These are phyloP conservation scores for Saturnispora kantuleensis DNA, from an alignment of 805 yeast genomes.

Conservation along the genomic window DNA sequence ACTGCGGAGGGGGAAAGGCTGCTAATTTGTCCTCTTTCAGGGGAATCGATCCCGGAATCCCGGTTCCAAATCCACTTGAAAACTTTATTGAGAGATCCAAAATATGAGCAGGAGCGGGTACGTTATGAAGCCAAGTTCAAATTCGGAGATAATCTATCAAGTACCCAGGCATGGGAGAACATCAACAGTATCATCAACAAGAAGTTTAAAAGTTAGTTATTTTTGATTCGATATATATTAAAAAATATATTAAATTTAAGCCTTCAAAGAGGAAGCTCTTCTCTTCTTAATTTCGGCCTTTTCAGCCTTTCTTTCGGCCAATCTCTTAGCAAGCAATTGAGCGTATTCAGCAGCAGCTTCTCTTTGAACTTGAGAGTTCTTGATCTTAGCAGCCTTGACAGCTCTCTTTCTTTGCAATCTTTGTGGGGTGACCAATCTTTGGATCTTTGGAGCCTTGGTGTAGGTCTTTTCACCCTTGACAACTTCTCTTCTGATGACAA, in stretches of 20 bases:
- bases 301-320: conserved; percentile 96
- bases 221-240: conserved; percentile 2
- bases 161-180: conserved; percentile 51
- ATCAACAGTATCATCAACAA: conserved; percentile 33
- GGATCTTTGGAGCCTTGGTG: conserved; percentile 99
- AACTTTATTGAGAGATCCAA: conserved; percentile 65
- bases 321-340: conserved; percentile 95
- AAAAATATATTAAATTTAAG: conserved; percentile 30
- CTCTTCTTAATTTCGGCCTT: conserved; percentile 98
- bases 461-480: conserved; percentile 96
- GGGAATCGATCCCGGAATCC: conserved; percentile 56
- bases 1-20: conserved; percentile 20
- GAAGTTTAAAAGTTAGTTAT: neutral
- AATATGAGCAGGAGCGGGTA: conserved; percentile 58
- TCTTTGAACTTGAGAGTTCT: conserved; percentile 97
- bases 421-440: conserved; percentile 98
- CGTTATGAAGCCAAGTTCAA: conserved; percentile 50
- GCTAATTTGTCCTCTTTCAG: conserved; percentile 74
- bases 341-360: conserved; percentile 99
- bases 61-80: conserved; percentile 64
- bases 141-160: conserved; percentile 18
- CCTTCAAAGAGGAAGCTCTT: conserved; percentile 98
- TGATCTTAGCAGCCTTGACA: conserved; percentile 84
- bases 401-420: conserved; percentile 98
- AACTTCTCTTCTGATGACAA: conserved; percentile 96